These are phyloP conservation scores for Gymnopilus junonius DNA, from an alignment of 768 basidiomycete species.

Conservation along the genomic window DNA sequence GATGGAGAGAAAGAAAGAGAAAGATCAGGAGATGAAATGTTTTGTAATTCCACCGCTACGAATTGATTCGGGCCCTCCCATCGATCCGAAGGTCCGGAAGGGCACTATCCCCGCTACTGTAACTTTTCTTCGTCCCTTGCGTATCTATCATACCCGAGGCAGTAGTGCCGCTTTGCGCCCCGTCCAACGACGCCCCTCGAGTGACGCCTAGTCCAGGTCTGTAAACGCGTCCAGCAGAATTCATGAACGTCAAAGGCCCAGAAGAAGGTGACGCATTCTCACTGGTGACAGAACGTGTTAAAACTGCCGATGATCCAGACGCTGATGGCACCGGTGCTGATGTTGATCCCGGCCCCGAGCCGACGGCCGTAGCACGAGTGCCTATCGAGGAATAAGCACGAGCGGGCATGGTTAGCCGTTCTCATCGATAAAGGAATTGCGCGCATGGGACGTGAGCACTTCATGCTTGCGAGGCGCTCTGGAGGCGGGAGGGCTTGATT, in stretches of 20 bases:
- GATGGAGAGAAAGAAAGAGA: background rate
- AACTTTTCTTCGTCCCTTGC: background rate
- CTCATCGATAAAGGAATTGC: background rate
- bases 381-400: background rate
- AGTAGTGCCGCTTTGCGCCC: background rate
- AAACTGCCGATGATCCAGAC: background rate
- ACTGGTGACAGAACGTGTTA: background rate
- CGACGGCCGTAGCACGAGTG: background rate
- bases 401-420: conserved; percentile 2
- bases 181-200: background rate
- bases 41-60: background rate
- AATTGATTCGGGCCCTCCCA: background rate
- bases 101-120: background rate
- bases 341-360: background rate
- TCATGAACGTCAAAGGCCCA: no score
- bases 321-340: background rate
- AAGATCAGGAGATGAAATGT: background rate
- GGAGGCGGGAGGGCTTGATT: background rate
- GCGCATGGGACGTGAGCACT: background rate
- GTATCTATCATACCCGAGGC: background rate
- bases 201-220: background rate
- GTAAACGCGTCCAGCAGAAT: background rate
- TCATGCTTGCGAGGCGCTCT: background rate
- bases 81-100: conserved; percentile 5
- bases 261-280: background rate